phyloP scores from a whole-genome alignment of 139 green algal species.

The Chloropicon primus region DNA sequence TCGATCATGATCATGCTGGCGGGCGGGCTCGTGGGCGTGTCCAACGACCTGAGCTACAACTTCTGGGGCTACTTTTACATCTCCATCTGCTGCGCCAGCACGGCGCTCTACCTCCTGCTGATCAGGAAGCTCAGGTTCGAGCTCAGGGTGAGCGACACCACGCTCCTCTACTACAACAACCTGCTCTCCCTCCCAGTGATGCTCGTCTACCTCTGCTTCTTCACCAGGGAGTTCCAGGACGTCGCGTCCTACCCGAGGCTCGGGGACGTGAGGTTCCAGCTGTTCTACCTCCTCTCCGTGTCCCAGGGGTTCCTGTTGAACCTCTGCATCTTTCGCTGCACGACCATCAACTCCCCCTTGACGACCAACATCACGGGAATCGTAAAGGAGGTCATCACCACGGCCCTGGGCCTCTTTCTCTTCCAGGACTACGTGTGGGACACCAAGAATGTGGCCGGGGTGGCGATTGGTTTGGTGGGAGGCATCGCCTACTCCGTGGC shows the following conservation, averaged over 20 bases:
- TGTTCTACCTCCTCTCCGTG: slow-evolving; percentile 26
- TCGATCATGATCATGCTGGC: neutral
- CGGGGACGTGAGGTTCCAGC: slow-evolving; percentile 21
- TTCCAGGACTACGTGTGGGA: neutral
- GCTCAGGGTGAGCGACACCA: slow-evolving; percentile 21
- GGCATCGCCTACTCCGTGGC: neutral
- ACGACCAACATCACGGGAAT: neutral
- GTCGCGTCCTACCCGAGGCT: slow-evolving; percentile 15
- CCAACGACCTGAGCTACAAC: slow-evolving; percentile 1
- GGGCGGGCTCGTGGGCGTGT: neutral
- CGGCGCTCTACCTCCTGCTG: slow-evolving; percentile 33
- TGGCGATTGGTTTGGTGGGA: neutral
- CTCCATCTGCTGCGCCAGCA: slow-evolving; percentile 30
- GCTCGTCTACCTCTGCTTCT: slow-evolving; percentile 17
- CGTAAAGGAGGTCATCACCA: neutral
- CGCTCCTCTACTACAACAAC: slow-evolving; percentile 42
- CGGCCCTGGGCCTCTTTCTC: neutral
- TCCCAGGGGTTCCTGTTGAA: slow-evolving; percentile 42
- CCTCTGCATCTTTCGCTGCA: slow-evolving; percentile 35
- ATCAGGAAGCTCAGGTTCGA: slow-evolving; percentile 25
- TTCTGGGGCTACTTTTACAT: slow-evolving; percentile 31
- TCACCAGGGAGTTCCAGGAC: slow-evolving; percentile 21
- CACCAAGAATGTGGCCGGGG: neutral
- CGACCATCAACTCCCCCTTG: neutral
- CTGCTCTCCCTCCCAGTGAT: slow-evolving; percentile 34